Evolutionary conservation across 768 basidiomycete genomes (phyloP).

Genomic region (Sarcodon aspratus): DNA sequence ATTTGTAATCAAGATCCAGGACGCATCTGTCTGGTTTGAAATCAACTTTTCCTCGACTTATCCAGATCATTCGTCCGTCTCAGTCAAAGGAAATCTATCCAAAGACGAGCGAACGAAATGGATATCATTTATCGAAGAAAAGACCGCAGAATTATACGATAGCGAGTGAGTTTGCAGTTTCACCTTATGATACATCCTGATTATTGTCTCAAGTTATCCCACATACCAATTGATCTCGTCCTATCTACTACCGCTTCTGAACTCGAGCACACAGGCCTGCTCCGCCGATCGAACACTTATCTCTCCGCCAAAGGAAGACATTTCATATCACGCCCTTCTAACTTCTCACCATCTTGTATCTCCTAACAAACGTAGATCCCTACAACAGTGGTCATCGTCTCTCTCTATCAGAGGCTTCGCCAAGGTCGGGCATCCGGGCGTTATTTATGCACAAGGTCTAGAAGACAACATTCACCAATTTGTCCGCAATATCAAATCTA

Average conservation of each 20-base stretch:
- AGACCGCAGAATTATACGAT: constrained; percentile 20
- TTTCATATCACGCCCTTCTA: constrained; percentile 45
- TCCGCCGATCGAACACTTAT: neutral
- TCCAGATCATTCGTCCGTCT: constrained; percentile 12
- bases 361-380: constrained; percentile 45
- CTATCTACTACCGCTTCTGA: constrained; percentile 46
- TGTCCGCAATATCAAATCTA: constrained; percentile 51
- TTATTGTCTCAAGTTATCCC: constrained; percentile 33
- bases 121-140: constrained; percentile 29
- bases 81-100: constrained; percentile 36
- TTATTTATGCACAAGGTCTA: constrained; percentile 60
- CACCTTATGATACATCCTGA: neutral
- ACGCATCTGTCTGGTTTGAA: constrained; percentile 25
- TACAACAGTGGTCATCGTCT: constrained; percentile 43
- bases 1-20: constrained; percentile 23
- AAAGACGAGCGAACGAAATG: constrained; percentile 37
- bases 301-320: neutral
- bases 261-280: constrained; percentile 20
- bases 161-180: constrained; percentile 15
- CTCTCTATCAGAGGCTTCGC: constrained; percentile 53
- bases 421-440: constrained; percentile 65
- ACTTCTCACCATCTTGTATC: constrained; percentile 68
- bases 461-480: constrained; percentile 48
- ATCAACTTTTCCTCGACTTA: constrained; percentile 15
- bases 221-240: constrained; percentile 47